Evolutionary conservation across 108 stramenopile genomes (phyloP).

Genomic region (Nitzschia sp.): DNA sequence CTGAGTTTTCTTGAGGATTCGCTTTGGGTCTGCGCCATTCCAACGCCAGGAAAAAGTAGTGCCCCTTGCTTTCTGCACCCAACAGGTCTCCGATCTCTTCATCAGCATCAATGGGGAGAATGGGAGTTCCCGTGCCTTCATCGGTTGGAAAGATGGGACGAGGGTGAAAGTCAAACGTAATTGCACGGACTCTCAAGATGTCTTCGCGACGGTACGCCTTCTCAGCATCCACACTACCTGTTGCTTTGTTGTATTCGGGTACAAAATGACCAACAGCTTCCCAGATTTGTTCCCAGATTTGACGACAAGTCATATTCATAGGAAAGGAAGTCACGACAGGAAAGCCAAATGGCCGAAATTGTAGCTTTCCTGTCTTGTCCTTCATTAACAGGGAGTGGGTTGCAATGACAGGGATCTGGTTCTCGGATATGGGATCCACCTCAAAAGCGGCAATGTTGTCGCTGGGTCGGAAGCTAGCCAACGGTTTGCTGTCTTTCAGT

Average conservation of each 20-base stretch:
- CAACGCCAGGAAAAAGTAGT: slow-evolving; percentile 44
- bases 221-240: slow-evolving; percentile 2
- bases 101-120: slow-evolving; percentile 34
- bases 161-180: slow-evolving; percentile 28
- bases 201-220: slow-evolving; percentile 15
- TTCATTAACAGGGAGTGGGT: slow-evolving; percentile 24
- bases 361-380: slow-evolving; percentile 18
- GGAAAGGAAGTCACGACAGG: slow-evolving; percentile 62
- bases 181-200: slow-evolving; percentile 31
- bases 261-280: slow-evolving; percentile 36
- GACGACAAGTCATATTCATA: slow-evolving; percentile 39
- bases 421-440: slow-evolving; percentile 35
- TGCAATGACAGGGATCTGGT: slow-evolving; percentile 38
- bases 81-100: slow-evolving; percentile 28
- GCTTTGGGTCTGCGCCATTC: slow-evolving; percentile 40
- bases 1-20: not conserved
- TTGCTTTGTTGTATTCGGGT: not conserved
- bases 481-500: slow-evolving; percentile 36
- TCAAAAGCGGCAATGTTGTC: slow-evolving; percentile 58
- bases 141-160: slow-evolving; percentile 28
- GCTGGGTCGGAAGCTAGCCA: slow-evolving; percentile 27
- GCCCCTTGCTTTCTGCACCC: slow-evolving; percentile 33
- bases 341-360: slow-evolving; percentile 45
- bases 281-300: slow-evolving; percentile 58
- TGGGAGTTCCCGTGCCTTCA: slow-evolving; percentile 11